phyloP scores from a whole-genome alignment of 257 asterid genomes.

The Datura wrightii region DNA sequence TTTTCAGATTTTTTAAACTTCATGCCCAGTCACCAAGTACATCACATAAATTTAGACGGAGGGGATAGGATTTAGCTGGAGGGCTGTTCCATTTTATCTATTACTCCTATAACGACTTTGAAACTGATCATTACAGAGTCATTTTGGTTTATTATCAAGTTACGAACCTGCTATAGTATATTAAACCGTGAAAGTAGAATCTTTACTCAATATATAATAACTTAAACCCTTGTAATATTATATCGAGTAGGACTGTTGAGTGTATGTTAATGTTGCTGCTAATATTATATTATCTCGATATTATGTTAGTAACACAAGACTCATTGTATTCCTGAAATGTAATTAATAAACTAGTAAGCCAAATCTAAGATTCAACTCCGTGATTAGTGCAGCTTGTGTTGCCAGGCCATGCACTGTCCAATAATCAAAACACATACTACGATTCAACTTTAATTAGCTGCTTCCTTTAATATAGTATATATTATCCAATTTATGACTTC shows the following conservation, averaged over 20 bases:
- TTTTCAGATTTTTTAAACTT: too few relatives aligned
- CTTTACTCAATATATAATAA: not conserved
- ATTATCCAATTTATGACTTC: not conserved
- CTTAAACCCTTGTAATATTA: not conserved
- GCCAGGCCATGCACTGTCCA: constrained; percentile 20
- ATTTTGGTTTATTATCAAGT: not conserved
- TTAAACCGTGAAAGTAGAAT: not conserved
- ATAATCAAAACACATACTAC: not conserved
- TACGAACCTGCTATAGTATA: not conserved
- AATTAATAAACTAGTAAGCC: constrained; percentile 19
- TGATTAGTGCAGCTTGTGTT: constrained; percentile 36
- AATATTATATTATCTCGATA: not conserved
- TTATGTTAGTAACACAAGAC: not conserved
- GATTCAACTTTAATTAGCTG: not conserved
- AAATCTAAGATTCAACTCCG: constrained; percentile 37
- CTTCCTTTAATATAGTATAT: not conserved
- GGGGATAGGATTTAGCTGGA: not conserved
- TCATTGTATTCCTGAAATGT: not conserved
- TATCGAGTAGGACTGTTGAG: not conserved
- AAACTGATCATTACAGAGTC: not conserved
- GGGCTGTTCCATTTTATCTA: not conserved
- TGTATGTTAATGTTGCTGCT: not conserved
- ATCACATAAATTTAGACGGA: too few relatives aligned
- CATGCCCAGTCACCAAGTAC: too few relatives aligned
- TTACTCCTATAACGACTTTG: not conserved